A percentile compares a stretch with the other conserved stretches of the same genome.
Evolutionary conservation across 164 flowering plant genomes (phyloP).

Genomic region (Vitis riparia): DNA sequence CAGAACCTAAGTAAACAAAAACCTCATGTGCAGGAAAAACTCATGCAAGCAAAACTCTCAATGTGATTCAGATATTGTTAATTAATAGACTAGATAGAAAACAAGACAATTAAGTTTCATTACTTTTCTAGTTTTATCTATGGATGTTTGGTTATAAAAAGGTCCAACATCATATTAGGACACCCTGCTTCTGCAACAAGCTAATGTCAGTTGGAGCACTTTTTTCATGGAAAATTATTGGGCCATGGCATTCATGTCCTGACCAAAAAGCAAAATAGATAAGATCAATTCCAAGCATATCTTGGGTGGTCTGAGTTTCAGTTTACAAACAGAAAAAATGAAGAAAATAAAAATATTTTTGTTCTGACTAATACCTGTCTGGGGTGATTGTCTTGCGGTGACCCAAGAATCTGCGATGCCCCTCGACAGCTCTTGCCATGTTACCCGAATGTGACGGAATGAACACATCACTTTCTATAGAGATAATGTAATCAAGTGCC

Average conservation of each 20-base stretch:
- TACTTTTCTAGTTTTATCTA: not conserved
- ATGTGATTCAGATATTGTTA: not conserved
- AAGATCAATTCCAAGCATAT: too few species aligned
- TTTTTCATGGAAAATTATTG: not conserved
- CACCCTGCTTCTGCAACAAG: not conserved
- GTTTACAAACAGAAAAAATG: not conserved
- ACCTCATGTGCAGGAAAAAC: too few species aligned
- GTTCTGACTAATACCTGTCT: slow-evolving; percentile 59
- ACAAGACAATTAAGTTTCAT: not conserved
- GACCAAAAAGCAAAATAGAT: not conserved
- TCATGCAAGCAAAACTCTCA: too few species aligned
- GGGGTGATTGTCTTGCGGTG: slow-evolving; percentile 84
- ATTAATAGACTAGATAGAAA: not conserved
- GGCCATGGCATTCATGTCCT: not conserved
- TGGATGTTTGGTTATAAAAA: not conserved
- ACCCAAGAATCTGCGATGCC: slow-evolving; percentile 91
- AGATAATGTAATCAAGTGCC: slow-evolving; percentile 88
- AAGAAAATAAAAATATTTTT: not conserved
- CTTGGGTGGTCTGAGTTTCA: not conserved
- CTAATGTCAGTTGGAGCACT: not conserved
- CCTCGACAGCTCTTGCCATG: slow-evolving; percentile 98
- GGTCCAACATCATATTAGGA: not conserved
- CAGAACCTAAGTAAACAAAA: too few species aligned
- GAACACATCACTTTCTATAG: slow-evolving; percentile 88
- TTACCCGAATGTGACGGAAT: slow-evolving; percentile 90